Evolutionary conservation across 139 green algal species (phyloP), one percentile per base, ranked within the genome.

Genomic region (Coelastrella sp.): DNA sequence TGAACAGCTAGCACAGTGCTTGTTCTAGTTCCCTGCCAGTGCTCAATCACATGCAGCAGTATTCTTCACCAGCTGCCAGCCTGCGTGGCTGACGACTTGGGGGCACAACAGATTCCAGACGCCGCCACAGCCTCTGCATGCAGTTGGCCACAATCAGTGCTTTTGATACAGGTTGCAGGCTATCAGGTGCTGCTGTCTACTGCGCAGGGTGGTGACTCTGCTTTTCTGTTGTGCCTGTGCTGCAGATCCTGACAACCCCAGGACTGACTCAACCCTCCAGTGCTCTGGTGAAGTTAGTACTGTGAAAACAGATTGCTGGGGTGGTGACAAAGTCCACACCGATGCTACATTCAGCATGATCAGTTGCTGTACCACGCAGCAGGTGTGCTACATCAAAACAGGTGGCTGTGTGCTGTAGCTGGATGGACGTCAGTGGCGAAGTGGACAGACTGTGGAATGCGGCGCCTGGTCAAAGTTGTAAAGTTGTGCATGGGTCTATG

Each of bases 221-320:
- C 11, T 32, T 71, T 75, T 20, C 47, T 73, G 47, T 13, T 68
- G 79, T 87, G 81, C 58, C 58, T 16, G 20, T 73, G 81, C 60
- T 73, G 81, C 81, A 77, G 81, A 73, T 87, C 60, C 81, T 16
- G 81, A 54, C 81, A 73, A 64, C 73, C 23, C 54, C 32, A 80
- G 71, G 56, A 85, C 47, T 74, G 73, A 64, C 16, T 60, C 54
- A 7, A 56, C 73, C 3, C 16, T 64, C 20, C 56, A 85, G 54
- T 75, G 86, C 14, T 73, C n/a, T 59, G 74, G 74, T 3, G 22
- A 57, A 7, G 16, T 80, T 7, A 23, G 8, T 23, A 80, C n/a
- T 7, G 7, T 14, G 14, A 80, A 58, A 23, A 13, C 8, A 16
- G 5, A 23, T 2, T 80, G 74, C 13, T 80, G 22, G 22, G 74